phyloP scores from a whole-genome alignment of 2,329 filamentous ascomycete genomes.

The Amylocarpus encephaloides region DNA sequence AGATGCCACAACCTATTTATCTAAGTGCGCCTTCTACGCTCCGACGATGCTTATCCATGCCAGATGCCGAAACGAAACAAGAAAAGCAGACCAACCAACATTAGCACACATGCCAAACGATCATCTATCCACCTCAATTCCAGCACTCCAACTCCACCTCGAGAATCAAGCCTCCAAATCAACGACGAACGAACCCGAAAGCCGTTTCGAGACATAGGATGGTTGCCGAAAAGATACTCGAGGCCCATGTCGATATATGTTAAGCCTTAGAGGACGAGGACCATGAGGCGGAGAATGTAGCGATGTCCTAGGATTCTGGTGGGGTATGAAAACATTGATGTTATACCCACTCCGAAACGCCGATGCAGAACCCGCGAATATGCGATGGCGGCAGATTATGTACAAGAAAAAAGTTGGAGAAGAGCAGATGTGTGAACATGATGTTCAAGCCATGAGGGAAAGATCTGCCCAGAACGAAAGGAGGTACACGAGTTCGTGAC shows the following conservation, averaged over 20 bases:
- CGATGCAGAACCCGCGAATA: neutral
- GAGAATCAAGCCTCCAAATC: neutral
- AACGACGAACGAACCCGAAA: neutral
- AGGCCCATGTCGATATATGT: neutral
- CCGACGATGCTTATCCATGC: neutral
- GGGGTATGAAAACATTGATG: neutral
- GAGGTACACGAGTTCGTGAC: neutral
- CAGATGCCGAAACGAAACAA: neutral
- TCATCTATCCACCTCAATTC: neutral
- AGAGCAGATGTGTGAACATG: neutral
- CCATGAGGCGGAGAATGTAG: neutral
- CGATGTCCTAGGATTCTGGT: neutral
- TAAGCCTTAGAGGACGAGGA: neutral
- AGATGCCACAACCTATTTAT: neutral
- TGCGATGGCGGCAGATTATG: slow-evolving; percentile 1
- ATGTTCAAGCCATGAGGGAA: neutral
- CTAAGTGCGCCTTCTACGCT: neutral
- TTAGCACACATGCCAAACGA: no score
- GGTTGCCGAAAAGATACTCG: no score
- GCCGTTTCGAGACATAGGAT: neutral
- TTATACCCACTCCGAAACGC: slow-evolving; percentile 1
- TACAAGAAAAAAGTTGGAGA: neutral
- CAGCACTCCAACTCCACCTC: neutral
- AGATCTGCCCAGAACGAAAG: neutral
- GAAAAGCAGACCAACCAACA: no score